Evolutionary conservation across 176 grass and related monocot species (phyloP), one percentile per base, ranked within the genome.

Genomic region (Bothriochloa decipiens): DNA sequence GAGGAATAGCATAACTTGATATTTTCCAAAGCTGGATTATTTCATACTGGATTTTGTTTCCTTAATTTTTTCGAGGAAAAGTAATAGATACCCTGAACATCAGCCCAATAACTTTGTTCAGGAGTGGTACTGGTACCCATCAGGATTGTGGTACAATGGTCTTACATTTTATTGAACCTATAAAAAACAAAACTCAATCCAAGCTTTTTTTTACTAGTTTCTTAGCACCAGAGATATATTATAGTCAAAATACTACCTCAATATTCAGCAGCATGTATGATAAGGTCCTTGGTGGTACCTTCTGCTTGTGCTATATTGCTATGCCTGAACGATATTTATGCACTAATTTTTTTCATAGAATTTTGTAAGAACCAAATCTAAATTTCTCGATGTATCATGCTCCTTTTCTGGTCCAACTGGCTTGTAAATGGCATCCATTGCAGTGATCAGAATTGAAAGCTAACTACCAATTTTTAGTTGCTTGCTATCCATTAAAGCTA

Each of bases 391-490:
- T 1, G 50, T 53, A 69, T 39, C 68, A 29, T 41, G 7, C 47
- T 75, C 5, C 4, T 75, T 77, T 70, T 43, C 63, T 70, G 69
- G 55, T 81, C 42, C 63, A 47, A 70, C 9, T 81, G 11, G 6
- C 45, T 82, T 40, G 32, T 77, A 55, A 64, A 76, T 26, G 65
- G 23, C 75, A 26, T n/a, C 14, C 72, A 77, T 39, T 16, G 70
- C 53, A 82, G 0, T 65, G 65, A 77, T 33, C 22, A 37, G 14
- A 57, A 57, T 23, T 60, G 8, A 60, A 23, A 60, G 22, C 55
- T n/a, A 23, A 2, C 20, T 58, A n/a, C 20, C 20, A n/a, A 23
- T 8, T 60, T 60, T 60, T 11, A 60, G 22, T 60, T 60, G 22
- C 55, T 60, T 60, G 22, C 22, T 60, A 60, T 8, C 55, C 8